Evolutionary conservation across 352 stramenopile species (phyloP).

Genomic region (Thraustochytrium striatum): DNA sequence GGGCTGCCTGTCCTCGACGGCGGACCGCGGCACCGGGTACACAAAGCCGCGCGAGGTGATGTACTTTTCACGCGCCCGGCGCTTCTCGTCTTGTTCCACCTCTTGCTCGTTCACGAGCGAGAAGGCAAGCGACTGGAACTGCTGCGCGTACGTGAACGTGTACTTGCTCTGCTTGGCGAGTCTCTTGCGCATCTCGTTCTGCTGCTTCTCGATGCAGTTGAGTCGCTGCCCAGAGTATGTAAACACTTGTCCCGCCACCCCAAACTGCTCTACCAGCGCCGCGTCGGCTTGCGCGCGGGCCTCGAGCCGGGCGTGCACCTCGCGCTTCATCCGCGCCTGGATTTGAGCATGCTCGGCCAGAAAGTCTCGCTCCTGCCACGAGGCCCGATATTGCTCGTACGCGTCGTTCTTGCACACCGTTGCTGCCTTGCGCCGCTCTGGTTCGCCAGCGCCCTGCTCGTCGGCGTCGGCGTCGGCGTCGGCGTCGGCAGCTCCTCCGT

Average conservation of each 20-base stretch:
- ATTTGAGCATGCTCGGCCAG: slow-evolving; percentile 59
- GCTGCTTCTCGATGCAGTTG: slow-evolving; percentile 70
- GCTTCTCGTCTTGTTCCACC: slow-evolving; percentile 60
- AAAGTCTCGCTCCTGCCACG: slow-evolving; percentile 63
- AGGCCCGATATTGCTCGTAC: slow-evolving; percentile 62
- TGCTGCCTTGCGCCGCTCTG: slow-evolving; percentile 64
- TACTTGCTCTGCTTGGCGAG: slow-evolving; percentile 62
- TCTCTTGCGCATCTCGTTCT: slow-evolving; percentile 67
- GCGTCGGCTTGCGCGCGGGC: slow-evolving; percentile 56
- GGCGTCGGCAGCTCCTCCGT: too few species aligned
- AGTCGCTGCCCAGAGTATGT: slow-evolving; percentile 81
- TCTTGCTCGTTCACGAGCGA: slow-evolving; percentile 54
- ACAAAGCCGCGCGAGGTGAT: slow-evolving; percentile 78
- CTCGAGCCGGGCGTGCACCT: slow-evolving; percentile 52
- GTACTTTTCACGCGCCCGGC: slow-evolving; percentile 61
- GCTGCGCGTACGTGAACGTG: slow-evolving; percentile 75
- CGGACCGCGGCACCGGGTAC: slow-evolving; percentile 68
- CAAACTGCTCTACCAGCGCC: slow-evolving; percentile 56
- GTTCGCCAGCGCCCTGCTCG: not conserved
- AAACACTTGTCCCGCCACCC: slow-evolving; percentile 59
- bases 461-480: not conserved
- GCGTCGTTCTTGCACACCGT: slow-evolving; percentile 68
- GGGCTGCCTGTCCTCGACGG: slow-evolving; percentile 69
- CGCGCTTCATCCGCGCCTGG: not conserved
- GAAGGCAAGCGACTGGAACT: slow-evolving; percentile 62